A percentile compares a stretch with the other conserved stretches of the same genome.
phyloP scores from a whole-genome alignment of 1,284 basidiomycete genomes.

The Thelephora terrestris region DNA sequence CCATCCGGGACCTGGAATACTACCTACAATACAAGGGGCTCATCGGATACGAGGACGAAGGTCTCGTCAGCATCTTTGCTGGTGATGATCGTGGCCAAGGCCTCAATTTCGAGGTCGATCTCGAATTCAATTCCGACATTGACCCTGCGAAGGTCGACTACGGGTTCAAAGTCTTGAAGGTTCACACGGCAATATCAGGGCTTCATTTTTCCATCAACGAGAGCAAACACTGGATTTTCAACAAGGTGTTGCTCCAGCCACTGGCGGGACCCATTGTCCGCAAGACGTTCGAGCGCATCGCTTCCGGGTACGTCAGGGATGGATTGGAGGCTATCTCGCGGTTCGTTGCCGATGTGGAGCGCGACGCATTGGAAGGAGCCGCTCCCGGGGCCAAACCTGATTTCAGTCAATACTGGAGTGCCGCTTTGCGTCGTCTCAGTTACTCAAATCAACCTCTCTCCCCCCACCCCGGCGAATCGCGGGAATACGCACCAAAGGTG shows the following conservation, averaged over 20 bases:
- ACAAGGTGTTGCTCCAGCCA: slow-evolving; percentile 36
- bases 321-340: slow-evolving; percentile 23
- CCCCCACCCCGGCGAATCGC: slow-evolving; percentile 10
- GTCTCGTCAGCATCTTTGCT: slow-evolving; percentile 32
- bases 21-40: slow-evolving; percentile 30
- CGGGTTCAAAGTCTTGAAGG: slow-evolving; percentile 32
- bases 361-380: slow-evolving; percentile 3
- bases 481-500: slow-evolving; percentile 11
- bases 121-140: slow-evolving; percentile 23
- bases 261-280: slow-evolving; percentile 29
- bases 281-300: slow-evolving; percentile 14
- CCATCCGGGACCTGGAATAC: slow-evolving; percentile 32
- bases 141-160: slow-evolving; percentile 12
- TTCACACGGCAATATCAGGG: slow-evolving; percentile 27
- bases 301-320: slow-evolving; percentile 24
- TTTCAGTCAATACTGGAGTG: slow-evolving; percentile 24
- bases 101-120: slow-evolving; percentile 29
- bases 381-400: slow-evolving; percentile 9
- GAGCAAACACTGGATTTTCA: slow-evolving; percentile 40
- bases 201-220: slow-evolving; percentile 28
- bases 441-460: slow-evolving; percentile 2
- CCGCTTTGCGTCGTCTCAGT: slow-evolving; percentile 10
- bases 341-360: slow-evolving; percentile 19
- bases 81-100: slow-evolving; percentile 21
- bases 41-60: slow-evolving; percentile 35